Evolutionary conservation across 177 flowering plant species (phyloP), one percentile per base, ranked within the genome.

Genomic region (Telopea speciosissima): DNA sequence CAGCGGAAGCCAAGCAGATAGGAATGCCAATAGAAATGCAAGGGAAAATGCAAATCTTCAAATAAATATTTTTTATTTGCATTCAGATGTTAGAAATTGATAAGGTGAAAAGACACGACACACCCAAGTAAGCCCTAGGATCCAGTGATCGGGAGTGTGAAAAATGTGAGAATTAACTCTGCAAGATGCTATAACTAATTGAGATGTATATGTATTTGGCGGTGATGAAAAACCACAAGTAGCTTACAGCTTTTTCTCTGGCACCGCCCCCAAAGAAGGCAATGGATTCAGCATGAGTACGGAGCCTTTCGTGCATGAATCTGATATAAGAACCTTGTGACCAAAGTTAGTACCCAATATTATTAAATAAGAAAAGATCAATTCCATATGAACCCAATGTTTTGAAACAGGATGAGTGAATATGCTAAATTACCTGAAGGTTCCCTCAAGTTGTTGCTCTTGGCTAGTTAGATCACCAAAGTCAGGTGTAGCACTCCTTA

Each of bases 201-300:
- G 33, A 31, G 3, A 31, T 31, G n/a, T 31, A 36, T 36, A 45
- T 67, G 62, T 26, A 67, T 58, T 21, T 24, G 33, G n/a, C 60
- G 25, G 6, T 45, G 56, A 21, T 71, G 24, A 24, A 36, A 16
- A 70, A 76, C 45, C 24, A 28, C 64, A 75, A 71, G 77, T 45
- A 78, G 66, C 93, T 78, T 86, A 95, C 99, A 81, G 87, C 84
- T 83, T 80, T 93, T 82, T 96, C 99, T 73, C 99, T 83, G 63
- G 92, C 81, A 75, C 99, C 98, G 69, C 99, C 99, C 16, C 99
- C 99, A 80, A 95, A 95, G 84, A 95, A 95, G 75, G 99, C 99
- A 81, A 95, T 82, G 52, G 99, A 95, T 81, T 95, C 99, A 52
- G 99, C 98, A 88, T 96, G 99, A 44, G 96, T 85, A 45, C 95